Conservation (phyloP, 129 eudicot species). For the Gnaphalium uliginosum region DNA sequence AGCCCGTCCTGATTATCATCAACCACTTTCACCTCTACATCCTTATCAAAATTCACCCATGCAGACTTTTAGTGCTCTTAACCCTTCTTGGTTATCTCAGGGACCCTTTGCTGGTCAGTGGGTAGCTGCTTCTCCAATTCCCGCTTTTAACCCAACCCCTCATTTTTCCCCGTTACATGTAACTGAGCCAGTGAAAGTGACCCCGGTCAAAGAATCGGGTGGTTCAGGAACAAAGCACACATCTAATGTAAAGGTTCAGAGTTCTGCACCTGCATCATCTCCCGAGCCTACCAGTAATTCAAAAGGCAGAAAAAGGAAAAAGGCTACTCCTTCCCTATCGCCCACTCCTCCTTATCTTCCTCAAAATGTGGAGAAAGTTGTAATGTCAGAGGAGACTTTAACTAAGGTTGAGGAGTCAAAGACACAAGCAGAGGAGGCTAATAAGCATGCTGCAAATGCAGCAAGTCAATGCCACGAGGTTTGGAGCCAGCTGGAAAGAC, state of each 20-base stretch:
- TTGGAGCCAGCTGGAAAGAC: constrained; percentile 69
- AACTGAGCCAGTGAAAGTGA: constrained; percentile 57
- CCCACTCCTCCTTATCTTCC: constrained; percentile 43
- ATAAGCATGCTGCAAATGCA: constrained; percentile 62
- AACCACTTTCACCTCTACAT: constrained; percentile 58
- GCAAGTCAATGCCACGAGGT: constrained; percentile 61
- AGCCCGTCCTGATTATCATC: constrained; percentile 49
- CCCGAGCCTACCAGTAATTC: constrained; percentile 40
- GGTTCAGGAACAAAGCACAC: constrained; percentile 17
- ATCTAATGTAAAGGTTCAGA: constrained; percentile 18
- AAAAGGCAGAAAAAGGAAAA: constrained; percentile 71
- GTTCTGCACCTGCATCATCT: constrained; percentile 33
- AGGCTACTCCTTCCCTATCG: constrained; percentile 38
- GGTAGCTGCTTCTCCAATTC: constrained; percentile 64
- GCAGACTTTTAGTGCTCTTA: constrained; percentile 46
- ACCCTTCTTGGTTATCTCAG: constrained; percentile 75
- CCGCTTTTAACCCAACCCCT: constrained; percentile 40
- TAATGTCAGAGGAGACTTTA: constrained; percentile 41
- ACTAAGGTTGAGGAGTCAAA: constrained; percentile 75
- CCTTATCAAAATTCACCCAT: constrained; percentile 60
- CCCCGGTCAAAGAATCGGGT: constrained; percentile 49
- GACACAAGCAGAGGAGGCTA: constrained; percentile 68
- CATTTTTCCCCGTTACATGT: constrained; percentile 41
- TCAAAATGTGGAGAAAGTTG: constrained; percentile 26
- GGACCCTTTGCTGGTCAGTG: constrained; percentile 67